These are phyloP conservation scores for Striga asiatica DNA, from an alignment of 257 asterid genomes.

Conservation along the genomic window DNA sequence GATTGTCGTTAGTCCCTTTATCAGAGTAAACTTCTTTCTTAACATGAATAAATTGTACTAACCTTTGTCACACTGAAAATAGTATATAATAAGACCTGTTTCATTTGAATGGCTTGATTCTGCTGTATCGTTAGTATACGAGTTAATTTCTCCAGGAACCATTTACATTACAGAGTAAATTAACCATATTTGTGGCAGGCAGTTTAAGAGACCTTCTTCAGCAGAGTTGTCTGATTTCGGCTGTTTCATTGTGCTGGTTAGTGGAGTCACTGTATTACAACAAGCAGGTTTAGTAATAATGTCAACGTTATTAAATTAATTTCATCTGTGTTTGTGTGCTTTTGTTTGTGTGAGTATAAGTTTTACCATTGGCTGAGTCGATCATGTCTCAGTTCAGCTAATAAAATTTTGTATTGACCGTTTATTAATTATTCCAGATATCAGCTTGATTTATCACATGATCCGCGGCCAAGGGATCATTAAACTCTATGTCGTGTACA, in stretches of 20 bases:
- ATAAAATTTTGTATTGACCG: conserved; percentile 1
- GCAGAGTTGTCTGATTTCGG: conserved; percentile 90
- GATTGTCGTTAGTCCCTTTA: neutral
- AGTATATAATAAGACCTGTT: no score
- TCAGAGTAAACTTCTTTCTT: neutral
- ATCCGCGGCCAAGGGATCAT: conserved; percentile 97
- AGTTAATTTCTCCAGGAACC: conserved; percentile 11
- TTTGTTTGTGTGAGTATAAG: neutral
- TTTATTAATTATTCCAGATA: conserved; percentile 39
- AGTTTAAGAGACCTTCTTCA: conserved; percentile 81
- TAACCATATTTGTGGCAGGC: conserved; percentile 89
- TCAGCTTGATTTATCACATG: conserved; percentile 98
- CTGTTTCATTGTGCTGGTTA: conserved; percentile 54
- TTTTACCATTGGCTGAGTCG: neutral
- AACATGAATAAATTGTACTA: no score
- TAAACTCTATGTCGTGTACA: conserved; percentile 95
- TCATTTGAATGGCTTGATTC: conserved; percentile 3
- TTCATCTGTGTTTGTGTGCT: neutral
- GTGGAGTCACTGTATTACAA: conserved; percentile 76
- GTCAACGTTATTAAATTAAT: conserved; percentile 7
- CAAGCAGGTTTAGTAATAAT: conserved; percentile 62
- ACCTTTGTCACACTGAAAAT: no score
- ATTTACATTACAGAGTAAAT: conserved; percentile 34
- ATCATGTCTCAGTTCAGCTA: neutral
- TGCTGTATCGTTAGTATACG: conserved; percentile 5